Evolutionary conservation across 345 rosid species (phyloP).

Genomic region (Citrus maxima): DNA sequence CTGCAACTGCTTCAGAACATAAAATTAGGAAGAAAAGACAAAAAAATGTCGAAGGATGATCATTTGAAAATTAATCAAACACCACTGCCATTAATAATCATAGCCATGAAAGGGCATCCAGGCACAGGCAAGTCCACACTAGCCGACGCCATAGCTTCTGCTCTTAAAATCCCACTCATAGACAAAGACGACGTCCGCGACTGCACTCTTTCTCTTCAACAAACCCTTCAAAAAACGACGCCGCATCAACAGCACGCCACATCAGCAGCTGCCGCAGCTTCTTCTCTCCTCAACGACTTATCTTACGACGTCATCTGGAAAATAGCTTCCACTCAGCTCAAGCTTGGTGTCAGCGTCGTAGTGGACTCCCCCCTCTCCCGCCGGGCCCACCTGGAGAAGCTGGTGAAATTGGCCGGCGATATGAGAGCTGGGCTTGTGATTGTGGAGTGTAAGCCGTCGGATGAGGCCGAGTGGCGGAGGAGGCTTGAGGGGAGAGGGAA

Average conservation of each 20-base stretch:
- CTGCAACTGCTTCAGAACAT: not conserved
- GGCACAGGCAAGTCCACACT: slow-evolving; percentile 63
- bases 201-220: slow-evolving; percentile 45
- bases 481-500: slow-evolving; percentile 45
- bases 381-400: slow-evolving; percentile 35
- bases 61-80: not conserved
- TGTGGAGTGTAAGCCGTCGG: slow-evolving; percentile 52
- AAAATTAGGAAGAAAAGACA: not conserved
- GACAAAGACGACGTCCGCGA: slow-evolving; percentile 72
- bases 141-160: slow-evolving; percentile 40
- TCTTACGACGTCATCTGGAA: slow-evolving; percentile 46
- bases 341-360: slow-evolving; percentile 46
- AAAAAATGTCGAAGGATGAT: slow-evolving; percentile 5
- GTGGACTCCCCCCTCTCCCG: slow-evolving; percentile 66
- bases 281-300: slow-evolving; percentile 53
- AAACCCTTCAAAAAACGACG: not conserved
- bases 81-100: slow-evolving; percentile 21
- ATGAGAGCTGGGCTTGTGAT: slow-evolving; percentile 35
- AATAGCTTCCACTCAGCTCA: slow-evolving; percentile 53
- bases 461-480: slow-evolving; percentile 50
- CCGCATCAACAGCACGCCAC: not conserved
- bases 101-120: slow-evolving; percentile 78
- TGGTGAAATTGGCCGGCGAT: slow-evolving; percentile 31
- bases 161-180: slow-evolving; percentile 56
- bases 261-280: slow-evolving; percentile 5